Evolutionary conservation across 805 yeast species (phyloP).

Genomic region (Teunomyces barrocoloradensis): DNA sequence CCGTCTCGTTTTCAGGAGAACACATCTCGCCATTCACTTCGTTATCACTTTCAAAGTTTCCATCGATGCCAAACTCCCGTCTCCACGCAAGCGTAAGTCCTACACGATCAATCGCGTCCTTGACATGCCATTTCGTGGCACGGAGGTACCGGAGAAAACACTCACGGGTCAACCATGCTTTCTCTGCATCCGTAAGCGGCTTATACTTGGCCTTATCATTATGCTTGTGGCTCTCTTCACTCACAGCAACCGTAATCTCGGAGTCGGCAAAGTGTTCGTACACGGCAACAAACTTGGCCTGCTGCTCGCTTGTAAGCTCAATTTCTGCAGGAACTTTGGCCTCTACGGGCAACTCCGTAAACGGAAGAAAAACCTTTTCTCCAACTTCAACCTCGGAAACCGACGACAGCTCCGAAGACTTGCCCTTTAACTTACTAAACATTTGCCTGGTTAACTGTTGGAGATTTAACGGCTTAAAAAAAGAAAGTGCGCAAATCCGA

Average conservation of each 20-base stretch:
- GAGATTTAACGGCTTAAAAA: background rate
- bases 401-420: slow-evolving; percentile 3
- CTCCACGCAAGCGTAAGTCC: slow-evolving; percentile 54
- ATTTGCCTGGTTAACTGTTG: background rate
- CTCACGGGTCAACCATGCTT: slow-evolving; percentile 50
- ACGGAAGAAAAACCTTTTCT: slow-evolving; percentile 43
- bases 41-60: slow-evolving; percentile 28
- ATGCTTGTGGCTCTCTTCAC: slow-evolving; percentile 47
- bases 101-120: slow-evolving; percentile 43
- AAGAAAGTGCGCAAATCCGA: background rate
- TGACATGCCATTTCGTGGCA: slow-evolving; percentile 50
- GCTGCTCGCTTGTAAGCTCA: slow-evolving; percentile 52
- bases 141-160: slow-evolving; percentile 51
- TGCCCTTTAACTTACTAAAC: slow-evolving; percentile 6
- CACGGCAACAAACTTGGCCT: slow-evolving; percentile 59
- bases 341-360: slow-evolving; percentile 49
- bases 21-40: slow-evolving; percentile 41
- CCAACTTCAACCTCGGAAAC: slow-evolving; percentile 6
- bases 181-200: slow-evolving; percentile 26
- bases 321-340: slow-evolving; percentile 50
- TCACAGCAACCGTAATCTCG: slow-evolving; percentile 47
- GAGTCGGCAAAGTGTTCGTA: slow-evolving; percentile 56
- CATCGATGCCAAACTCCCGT: slow-evolving; percentile 48
- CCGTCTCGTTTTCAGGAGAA: slow-evolving; percentile 49
- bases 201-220: slow-evolving; percentile 31